A percentile compares a stretch with the other conserved stretches of the same genome.
phyloP scores from a whole-genome alignment of 2,329 filamentous ascomycete species.

The Colletotrichum sp. region DNA sequence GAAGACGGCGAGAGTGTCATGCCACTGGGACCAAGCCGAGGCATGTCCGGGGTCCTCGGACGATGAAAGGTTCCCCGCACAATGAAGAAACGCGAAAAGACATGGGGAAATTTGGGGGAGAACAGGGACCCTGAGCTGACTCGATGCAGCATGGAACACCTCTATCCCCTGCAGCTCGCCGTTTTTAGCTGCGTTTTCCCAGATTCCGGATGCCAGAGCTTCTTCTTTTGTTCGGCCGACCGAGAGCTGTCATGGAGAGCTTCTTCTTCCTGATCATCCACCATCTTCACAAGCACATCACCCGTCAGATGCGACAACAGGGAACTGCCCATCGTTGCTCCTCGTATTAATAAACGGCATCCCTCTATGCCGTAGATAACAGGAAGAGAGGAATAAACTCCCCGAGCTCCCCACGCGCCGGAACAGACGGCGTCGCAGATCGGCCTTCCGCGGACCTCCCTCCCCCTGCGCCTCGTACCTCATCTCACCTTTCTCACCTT shows the following conservation, averaged over 20 bases:
- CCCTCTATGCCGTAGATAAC: not conserved
- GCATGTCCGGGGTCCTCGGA: slow-evolving; percentile 8
- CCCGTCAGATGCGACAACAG: not conserved
- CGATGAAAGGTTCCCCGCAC: not conserved
- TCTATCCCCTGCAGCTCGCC: not conserved
- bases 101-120: not conserved
- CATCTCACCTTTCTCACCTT: not conserved
- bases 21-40: not conserved
- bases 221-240: not conserved
- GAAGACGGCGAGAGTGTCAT: not conserved
- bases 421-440: slow-evolving; percentile 16
- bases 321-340: not conserved
- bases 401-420: not conserved
- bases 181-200: not conserved
- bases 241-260: not conserved
- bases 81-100: not conserved
- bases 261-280: not conserved
- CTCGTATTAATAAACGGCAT: not conserved
- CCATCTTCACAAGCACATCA: not conserved
- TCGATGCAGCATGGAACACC: not conserved
- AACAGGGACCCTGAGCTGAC: not conserved
- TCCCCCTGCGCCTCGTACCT: not conserved
- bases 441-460: not conserved
- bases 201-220: not conserved
- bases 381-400: not conserved